Percentiles rank a stretch among this genome's conserved stretches.
Conservation (phyloP, 768 basidiomycete genomes). For the Lactarius hengduanensis region DNA sequence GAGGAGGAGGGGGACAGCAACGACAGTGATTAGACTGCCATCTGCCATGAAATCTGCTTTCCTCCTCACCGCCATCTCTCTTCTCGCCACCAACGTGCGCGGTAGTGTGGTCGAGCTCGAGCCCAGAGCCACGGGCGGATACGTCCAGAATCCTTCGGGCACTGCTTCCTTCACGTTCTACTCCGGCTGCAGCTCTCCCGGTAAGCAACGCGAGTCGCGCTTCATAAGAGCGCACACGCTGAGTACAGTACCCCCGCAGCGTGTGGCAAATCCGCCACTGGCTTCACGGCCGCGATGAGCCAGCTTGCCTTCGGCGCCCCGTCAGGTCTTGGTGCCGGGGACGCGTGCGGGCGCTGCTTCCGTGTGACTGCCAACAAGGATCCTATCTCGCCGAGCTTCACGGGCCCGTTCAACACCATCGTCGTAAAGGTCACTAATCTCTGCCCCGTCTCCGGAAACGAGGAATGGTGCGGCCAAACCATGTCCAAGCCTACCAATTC, state of each 20-base stretch:
- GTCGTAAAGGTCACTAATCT: slow-evolving; percentile 51
- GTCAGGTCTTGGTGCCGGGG: slow-evolving; percentile 52
- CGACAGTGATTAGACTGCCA: background rate
- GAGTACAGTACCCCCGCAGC: slow-evolving; percentile 34
- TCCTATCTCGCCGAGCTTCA: slow-evolving; percentile 51
- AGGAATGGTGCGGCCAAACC: slow-evolving; percentile 57
- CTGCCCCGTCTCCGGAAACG: slow-evolving; percentile 48
- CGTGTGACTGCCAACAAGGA: slow-evolving; percentile 49
- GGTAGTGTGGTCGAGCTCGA: background rate
- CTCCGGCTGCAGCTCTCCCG: slow-evolving; percentile 49
- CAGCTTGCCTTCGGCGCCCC: slow-evolving; percentile 54
- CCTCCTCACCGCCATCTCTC: background rate
- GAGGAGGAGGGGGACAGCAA: background rate
- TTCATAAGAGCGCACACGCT: background rate
- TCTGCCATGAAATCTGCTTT: slow-evolving; percentile 10
- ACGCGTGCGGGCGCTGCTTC: slow-evolving; percentile 64
- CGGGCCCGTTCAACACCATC: slow-evolving; percentile 52
- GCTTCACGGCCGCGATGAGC: slow-evolving; percentile 57
- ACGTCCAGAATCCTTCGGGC: slow-evolving; percentile 53
- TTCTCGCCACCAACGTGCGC: background rate
- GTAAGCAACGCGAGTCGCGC: slow-evolving; percentile 32
- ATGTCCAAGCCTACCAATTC: slow-evolving; percentile 43
- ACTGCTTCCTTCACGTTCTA: slow-evolving; percentile 58
- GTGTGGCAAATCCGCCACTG: slow-evolving; percentile 50
- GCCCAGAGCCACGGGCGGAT: slow-evolving; percentile 46